Base-by-base conservation (phyloP, 2,329 filamentous ascomycete species). In the Coniochaeta sp. region DNA sequence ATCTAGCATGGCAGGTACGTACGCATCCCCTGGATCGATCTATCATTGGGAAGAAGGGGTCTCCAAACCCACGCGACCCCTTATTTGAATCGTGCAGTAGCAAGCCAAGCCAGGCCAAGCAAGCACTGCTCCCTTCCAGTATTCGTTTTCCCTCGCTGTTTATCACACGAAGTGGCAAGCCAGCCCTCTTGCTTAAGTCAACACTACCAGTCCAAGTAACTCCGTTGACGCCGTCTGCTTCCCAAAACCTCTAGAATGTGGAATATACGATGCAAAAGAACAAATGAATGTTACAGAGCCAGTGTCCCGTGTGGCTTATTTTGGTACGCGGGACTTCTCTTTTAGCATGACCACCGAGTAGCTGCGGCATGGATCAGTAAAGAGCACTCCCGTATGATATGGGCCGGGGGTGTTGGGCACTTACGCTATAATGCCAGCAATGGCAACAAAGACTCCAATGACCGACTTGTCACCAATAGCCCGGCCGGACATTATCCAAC, bases 401-500 rank as follows among this genome's bases (percentile, higher is more conserved):
- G n/a, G n/a, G n/a, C n/a, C n/a, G n/a, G n/a, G n/a, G n/a, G n/a
- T n/a, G n/a, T n/a, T n/a, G n/a, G n/a, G 3, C 8, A 71, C 77
- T 67, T 68, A 83, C 77, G 70, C 67, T 48, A 82, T 71, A 49
- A 83, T 82, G 40, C 79, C 81, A 24, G 71, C 73, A 48, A 84
- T 68, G 6, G 80, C 81, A 54, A 81, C 63, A 6, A 80, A 63
- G 30, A 83, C 76, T 22, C 80, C 80, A 40, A 79, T 56, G 20
- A 82, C 64, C 5, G 76, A 76, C 63, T 73, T 79, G 60, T 82
- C 79, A 13, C 74, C 74, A 26, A 81, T 73, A 9, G 74, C 72
- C n/a, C 79, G 68, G 8, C 79, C 77, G 10, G 76, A 81, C 1
- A 69, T 72, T 52, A 72, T 68, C 82, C 82, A 86, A 27, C 82